Evolutionary conservation across 352 stramenopile species (phyloP), one percentile per base, ranked within the genome.

Genomic region (Pythium dissimile): DNA sequence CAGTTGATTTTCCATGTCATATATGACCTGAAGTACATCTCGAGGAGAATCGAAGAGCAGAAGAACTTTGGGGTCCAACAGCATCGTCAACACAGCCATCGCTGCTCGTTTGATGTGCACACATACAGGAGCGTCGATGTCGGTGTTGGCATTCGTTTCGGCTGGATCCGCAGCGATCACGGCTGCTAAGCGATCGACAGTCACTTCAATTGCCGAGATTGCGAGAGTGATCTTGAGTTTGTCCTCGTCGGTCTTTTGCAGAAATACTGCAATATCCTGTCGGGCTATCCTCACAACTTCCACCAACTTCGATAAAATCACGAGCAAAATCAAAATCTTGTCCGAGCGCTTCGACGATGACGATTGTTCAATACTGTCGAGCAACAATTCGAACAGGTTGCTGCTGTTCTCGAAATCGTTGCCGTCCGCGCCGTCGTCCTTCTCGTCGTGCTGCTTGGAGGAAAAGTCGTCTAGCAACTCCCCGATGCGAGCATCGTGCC

Each of bases 401-500:
- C 23, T 50, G 15, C 18, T 30, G 2, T 54, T 39, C 6, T 58
- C 50, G n/a, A n/a, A n/a, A n/a, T n/a, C n/a, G 12, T 13, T 58
- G 8, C 23, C 3, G 16, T 47, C 49, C 2, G 9, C 26, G 26
- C 49, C 38, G 11, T 21, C 38, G 24, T 27, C 12, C 48, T 41
- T 28, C 13, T 54, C 42, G 15, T 46, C 45, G 27, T 38, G 41
- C 18, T 48, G 47, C 16, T 59, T 48, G 7, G 49, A 47, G 6
- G 50, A 55, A 55, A 86, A 88, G 21, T 89, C 80, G 2, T 77
- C 65, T 5, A 89, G 51, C 15, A 89, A 66, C 15, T 88, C 80
- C 11, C 62, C 54, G 21, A 89, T 64, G 2, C 80, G 75, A 8
- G 73, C 61, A 15, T 44, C 39, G 32, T 86, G 74, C 1, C 69